Base-by-base conservation (phyloP, 805 yeast species). In the Teunomyces cretensis region DNA sequence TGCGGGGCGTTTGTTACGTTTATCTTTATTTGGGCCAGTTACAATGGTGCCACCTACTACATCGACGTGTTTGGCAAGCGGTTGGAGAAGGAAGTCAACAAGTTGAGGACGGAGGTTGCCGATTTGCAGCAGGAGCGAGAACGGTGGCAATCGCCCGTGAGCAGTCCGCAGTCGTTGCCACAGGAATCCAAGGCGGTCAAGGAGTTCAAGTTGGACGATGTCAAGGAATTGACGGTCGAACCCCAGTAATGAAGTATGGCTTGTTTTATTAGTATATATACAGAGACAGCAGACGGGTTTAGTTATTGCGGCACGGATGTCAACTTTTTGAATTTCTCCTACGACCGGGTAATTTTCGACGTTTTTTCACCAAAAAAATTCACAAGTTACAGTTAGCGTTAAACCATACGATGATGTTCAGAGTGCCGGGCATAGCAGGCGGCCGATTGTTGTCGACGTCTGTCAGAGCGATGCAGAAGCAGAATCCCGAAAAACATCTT, bases 1-100 rank as follows among this genome's bases (percentile, higher is more conserved):
- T 88, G 94, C 19, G 79, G 84, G 0, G 52, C 74, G 0, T 91
- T 90, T 58, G 75, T 92, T 51, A 65, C 80, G 1, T 74, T 78
- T 41, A 88, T 92, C n/a, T 90, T 91, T 54, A 62, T 83, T 38
- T 76, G 80, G 62, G 95, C 98, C 1, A 75, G 90, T 33, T 89
- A 85, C 62, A 91, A 94, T 53, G 99, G 99, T 24, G 99, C 98
- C 2, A 88, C 96, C 0, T 92, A 88, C 61, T 92, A 92, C 62
- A 76, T 94, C 45, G 98, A 92, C 57, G 84, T 85, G 41, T 94
- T 90, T 66, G 98, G 98, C 15, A 86, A 83, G 61, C 79, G 91
- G 52, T 83, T 90, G 58, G 96, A 90, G 58, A 88, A 85, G 56
- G 97, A 94, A 62, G 90, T 92, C 17, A 66, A 72, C 19, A 79